phyloP scores from a whole-genome alignment of 495 filamentous ascomycete genomes.

The Symbiotaphrina buchneri region DNA sequence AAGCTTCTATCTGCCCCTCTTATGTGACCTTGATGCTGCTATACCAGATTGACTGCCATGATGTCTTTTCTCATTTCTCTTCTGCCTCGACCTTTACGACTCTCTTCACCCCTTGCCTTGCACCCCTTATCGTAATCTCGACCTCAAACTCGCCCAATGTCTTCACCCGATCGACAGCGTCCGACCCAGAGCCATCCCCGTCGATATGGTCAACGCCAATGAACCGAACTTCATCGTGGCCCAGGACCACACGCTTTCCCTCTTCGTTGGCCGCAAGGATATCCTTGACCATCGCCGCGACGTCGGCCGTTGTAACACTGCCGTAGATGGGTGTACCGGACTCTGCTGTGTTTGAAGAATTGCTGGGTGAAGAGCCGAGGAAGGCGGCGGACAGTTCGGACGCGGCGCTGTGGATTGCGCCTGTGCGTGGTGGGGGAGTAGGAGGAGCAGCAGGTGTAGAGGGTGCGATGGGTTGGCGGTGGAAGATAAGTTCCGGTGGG shows the following conservation, averaged over 20 bases:
- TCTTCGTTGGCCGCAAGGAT: constrained; percentile 22
- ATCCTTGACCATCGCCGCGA: constrained; percentile 21
- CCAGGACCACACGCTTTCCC: constrained; percentile 23
- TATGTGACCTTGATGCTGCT: too few relatives aligned
- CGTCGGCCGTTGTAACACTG: constrained; percentile 29
- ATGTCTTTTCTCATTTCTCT: too few relatives aligned
- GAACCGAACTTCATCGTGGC: constrained; percentile 28
- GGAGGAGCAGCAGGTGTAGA: constrained; percentile 8
- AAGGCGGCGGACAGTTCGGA: too few relatives aligned
- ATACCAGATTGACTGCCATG: too few relatives aligned
- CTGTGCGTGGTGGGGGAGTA: constrained; percentile 8
- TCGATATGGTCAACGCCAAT: too few relatives aligned
- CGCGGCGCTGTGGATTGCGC: constrained; percentile 8
- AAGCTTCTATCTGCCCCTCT: too few relatives aligned
- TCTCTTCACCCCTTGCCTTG: constrained; percentile 17
- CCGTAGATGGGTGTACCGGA: constrained; percentile 26
- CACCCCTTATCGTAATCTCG: constrained; percentile 28
- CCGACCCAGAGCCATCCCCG: too few relatives aligned
- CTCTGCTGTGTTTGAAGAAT: constrained; percentile 7
- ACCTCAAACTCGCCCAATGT: constrained; percentile 27
- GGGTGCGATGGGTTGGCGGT: constrained; percentile 21
- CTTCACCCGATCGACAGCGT: constrained; percentile 26
- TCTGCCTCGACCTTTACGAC: constrained; percentile 18
- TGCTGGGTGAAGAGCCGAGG: too few relatives aligned
- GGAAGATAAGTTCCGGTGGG: constrained; percentile 25